Percentiles rank a stretch among this genome's conserved stretches.
These are phyloP conservation scores for Aspergillus tubingensis DNA, from an alignment of 2,329 filamentous ascomycete genomes.

Conservation along the genomic window DNA sequence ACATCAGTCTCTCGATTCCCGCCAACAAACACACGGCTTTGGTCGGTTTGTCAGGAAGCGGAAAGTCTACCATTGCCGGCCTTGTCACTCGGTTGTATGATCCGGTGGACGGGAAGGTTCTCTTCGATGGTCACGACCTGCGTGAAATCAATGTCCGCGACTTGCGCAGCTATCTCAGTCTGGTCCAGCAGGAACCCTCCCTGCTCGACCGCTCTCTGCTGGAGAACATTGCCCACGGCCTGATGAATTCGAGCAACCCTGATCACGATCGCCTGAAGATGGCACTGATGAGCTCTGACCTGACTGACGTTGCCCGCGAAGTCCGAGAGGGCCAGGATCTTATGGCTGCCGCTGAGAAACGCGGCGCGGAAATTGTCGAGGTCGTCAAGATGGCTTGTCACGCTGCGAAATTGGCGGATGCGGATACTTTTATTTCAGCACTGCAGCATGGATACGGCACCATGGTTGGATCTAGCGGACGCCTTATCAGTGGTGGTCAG, in stretches of 20 bases:
- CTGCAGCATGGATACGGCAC: conserved; percentile 82
- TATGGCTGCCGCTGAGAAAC: conserved; percentile 44
- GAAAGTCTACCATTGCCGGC: conserved; percentile 74
- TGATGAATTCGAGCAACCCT: conserved; percentile 44
- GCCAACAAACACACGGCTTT: conserved; percentile 59
- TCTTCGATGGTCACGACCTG: conserved; percentile 41
- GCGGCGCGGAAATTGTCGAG: conserved; percentile 50
- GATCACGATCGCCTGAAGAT: conserved; percentile 52
- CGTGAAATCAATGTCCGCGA: conserved; percentile 35
- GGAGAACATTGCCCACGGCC: conserved; percentile 68
- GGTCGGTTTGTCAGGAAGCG: conserved; percentile 71
- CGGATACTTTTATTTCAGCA: conserved; percentile 64
- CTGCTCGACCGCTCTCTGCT: conserved; percentile 81
- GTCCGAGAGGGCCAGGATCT: conserved; percentile 55
- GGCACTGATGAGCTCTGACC: conserved; percentile 50
- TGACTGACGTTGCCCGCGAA: conserved; percentile 47
- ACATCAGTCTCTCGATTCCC: conserved; percentile 38
- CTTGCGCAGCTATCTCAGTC: conserved; percentile 26
- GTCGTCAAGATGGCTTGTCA: conserved; percentile 53
- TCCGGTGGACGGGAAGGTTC: conserved; percentile 35
- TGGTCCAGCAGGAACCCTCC: conserved; percentile 67
- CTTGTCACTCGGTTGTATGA: conserved; percentile 74
- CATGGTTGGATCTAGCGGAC: conserved; percentile 79
- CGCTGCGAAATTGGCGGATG: conserved; percentile 66
- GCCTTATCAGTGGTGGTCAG: conserved; percentile 83